Evolutionary conservation across 2,329 filamentous ascomycete species (phyloP), one percentile per base, ranked within the genome.

Genomic region (Exophiala alcalophila): DNA sequence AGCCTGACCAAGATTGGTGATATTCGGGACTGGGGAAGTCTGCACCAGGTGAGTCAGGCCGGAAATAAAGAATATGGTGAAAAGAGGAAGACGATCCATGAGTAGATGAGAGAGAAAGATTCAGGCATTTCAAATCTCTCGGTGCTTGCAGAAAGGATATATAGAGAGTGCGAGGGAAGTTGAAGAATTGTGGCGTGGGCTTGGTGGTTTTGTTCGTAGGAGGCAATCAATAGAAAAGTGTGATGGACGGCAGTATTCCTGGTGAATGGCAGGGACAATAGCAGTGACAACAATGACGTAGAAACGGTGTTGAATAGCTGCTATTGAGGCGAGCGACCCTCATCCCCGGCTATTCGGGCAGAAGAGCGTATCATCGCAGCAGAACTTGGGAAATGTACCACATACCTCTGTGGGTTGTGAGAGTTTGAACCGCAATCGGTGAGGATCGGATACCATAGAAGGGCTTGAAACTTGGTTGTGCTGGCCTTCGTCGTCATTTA

Each of bases 401-500:
- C 47, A 25, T 30, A 49, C 47, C 37, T n/a, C n/a, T n/a, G n/a
- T n/a, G n/a, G n/a, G n/a, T n/a, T n/a, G n/a, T n/a, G n/a, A n/a
- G n/a, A n/a, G n/a, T n/a, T 49, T 42, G 38, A 49, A 46, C 26
- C 32, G 33, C 15, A 49, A 25, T 15, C 11, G 37, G 20, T 18
- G 18, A 27, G 12, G 38, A 42, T 49, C 47, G 12, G 28, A 26
- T 12, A 9, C 5, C 12, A 30, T 15, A 29, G 14, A 14, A 18
- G 20, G 4, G 23, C 20, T 25, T 30, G 21, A 19, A 27, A 16
- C 7, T 32, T 24, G 14, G 26, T 28, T 20, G 12, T 30, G 41
- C 10, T 18, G 14, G 21, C 15, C 24, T 18, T 14, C 16, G 5
- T 27, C 32, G 23, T 36, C 29, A 33, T 18, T 42, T 27, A 26